Evolutionary conservation across 345 rosid species (phyloP), one percentile per base, ranked within the genome.

Genomic region (Boechera retrofracta): DNA sequence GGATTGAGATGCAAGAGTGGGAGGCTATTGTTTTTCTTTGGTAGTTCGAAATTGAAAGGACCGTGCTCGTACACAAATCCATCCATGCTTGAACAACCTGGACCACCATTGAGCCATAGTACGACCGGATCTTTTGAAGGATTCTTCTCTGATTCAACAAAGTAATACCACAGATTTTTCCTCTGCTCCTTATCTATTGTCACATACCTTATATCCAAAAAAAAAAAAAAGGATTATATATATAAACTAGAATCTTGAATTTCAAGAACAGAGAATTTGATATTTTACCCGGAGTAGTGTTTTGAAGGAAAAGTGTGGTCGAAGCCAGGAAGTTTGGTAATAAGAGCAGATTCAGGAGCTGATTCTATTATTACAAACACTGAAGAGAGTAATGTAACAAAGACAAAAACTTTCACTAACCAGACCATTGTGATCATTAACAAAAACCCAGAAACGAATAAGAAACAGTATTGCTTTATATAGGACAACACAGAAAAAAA

Each of bases 31-130:
- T 69, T 72, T 16, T 81, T 80, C 68, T 82, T 84, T n/a, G 82
- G 75, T 16, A 78, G 80, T 81, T 88, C 88, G 65, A 94, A 94
- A 75, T 84, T 89, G 82, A 94, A 94, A 45, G 97, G 95, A 48
- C 97, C 97, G 62, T 89, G 96, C 65, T 94, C 97, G 10, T 90
- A 94, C 5, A 94, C 87, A 69, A 94, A 91, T 2, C 92, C 98
- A 74, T 94, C 98, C 72, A 94, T 91, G 86, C 98, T 94, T 33
- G 98, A 94, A 79, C 98, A 94, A 26, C 97, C 97, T n/a, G 97
- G 98, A 69, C 98, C 98, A 64, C 98, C 97, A 77, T 91, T 94
- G 13, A 94, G 97, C 98, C 98, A 94, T 21, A 91, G 88, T 48
- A 91, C 97, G 39, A 91, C 87, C 2, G 96, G 96, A 84, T 90